These are phyloP conservation scores for Xylaria cubensis DNA, from an alignment of 495 filamentous ascomycete species.

Conservation along the genomic window DNA sequence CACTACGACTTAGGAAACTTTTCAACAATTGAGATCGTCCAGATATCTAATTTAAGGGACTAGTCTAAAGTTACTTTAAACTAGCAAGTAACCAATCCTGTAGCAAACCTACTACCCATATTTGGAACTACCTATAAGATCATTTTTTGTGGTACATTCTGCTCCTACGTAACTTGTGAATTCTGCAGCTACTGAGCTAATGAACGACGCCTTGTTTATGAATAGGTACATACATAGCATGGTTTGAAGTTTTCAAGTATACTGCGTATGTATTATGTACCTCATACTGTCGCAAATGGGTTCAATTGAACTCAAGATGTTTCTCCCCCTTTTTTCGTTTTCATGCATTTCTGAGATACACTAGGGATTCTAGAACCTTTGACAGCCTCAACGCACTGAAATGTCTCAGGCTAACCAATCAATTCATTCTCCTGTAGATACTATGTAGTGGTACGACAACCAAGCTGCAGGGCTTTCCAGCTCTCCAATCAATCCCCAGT, in stretches of 20 bases:
- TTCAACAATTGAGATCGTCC: not conserved
- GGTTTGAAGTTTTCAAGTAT: not conserved
- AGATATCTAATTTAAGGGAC: not conserved
- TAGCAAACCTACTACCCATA: not conserved
- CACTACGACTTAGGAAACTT: not conserved
- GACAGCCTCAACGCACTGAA: not conserved
- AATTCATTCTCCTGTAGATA: not conserved
- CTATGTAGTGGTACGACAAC: not conserved
- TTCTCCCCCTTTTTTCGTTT: not conserved
- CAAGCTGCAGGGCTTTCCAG: not conserved
- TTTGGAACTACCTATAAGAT: not conserved
- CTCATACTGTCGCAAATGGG: too few species aligned
- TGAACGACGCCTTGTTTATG: too few species aligned
- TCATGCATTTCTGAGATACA: not conserved
- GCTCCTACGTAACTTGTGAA: not conserved
- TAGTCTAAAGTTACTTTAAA: not conserved
- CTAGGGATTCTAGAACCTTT: not conserved
- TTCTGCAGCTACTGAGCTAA: too few species aligned
- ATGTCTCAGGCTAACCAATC: not conserved
- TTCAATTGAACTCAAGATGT: too few species aligned
- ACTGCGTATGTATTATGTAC: not conserved
- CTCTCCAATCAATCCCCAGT: not conserved
- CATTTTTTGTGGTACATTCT: not conserved
- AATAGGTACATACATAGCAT: not conserved
- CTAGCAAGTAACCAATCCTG: not conserved